Conservation (phyloP, 257 asterid genomes). For the Gentiana macrophylla region DNA sequence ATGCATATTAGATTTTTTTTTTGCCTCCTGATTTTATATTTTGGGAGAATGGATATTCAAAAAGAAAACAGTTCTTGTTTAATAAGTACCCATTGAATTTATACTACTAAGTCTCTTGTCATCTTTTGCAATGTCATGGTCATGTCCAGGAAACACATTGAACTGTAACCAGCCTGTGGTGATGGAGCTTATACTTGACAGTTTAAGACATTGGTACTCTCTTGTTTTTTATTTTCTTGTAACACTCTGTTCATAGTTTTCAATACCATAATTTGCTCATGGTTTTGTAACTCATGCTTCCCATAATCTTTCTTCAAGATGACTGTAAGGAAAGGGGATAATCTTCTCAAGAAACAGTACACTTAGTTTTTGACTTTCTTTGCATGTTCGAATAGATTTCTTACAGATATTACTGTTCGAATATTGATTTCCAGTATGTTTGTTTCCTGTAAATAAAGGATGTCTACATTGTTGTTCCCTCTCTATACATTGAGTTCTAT, state of each 20-base stretch:
- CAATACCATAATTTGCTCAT: background rate
- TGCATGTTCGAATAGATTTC: background rate
- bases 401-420: too few relatives aligned
- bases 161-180: conserved; percentile 97
- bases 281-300: background rate
- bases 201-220: conserved; percentile 92
- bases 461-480: background rate
- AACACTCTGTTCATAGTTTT: background rate
- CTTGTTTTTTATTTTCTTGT: conserved; percentile 13
- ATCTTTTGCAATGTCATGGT: conserved; percentile 14
- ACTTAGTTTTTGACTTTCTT: background rate
- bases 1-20: too few relatives aligned
- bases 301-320: background rate
- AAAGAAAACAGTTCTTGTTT: too few relatives aligned
- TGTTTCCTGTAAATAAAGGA: background rate
- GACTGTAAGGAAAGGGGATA: background rate
- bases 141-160: conserved; percentile 71
- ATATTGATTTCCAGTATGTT: too few relatives aligned
- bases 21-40: background rate
- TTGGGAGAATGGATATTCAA: too few relatives aligned
- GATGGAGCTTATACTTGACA: conserved; percentile 88
- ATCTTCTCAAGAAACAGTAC: background rate
- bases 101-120: background rate
- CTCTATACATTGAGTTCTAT: background rate
- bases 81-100: too few relatives aligned